A percentile compares a stretch with the other conserved stretches of the same genome.
phyloP scores from a whole-genome alignment of 2,329 filamentous ascomycete species.

The Lachnum nothofagi region DNA sequence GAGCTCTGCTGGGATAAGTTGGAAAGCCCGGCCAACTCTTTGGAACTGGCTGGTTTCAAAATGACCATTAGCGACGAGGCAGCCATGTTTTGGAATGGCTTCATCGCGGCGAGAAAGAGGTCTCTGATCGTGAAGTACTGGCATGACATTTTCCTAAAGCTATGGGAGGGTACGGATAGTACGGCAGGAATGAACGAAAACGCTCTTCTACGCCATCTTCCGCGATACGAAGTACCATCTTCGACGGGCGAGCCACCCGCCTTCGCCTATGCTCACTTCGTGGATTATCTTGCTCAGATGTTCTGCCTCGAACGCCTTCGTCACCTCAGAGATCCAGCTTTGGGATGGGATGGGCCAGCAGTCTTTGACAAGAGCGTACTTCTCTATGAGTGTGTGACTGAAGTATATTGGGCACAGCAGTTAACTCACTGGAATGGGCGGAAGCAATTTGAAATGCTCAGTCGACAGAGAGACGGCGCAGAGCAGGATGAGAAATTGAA shows the following conservation, averaged over 20 bases:
- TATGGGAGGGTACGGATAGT: slow-evolving; percentile 36
- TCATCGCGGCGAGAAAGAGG: slow-evolving; percentile 39
- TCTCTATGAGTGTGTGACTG: neutral
- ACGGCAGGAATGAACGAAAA: slow-evolving; percentile 32
- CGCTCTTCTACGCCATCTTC: slow-evolving; percentile 30
- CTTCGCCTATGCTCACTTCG: neutral
- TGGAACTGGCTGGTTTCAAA: slow-evolving; percentile 32
- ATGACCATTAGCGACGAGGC: slow-evolving; percentile 17
- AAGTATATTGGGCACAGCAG: neutral
- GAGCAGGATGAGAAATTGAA: neutral
- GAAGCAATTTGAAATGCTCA: neutral
- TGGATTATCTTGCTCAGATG: neutral
- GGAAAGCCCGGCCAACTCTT: slow-evolving; percentile 34
- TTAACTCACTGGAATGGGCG: neutral
- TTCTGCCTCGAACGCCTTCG: slow-evolving; percentile 9
- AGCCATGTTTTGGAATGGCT: slow-evolving; percentile 36
- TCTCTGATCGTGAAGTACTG: slow-evolving; percentile 42
- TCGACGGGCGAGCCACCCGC: neutral
- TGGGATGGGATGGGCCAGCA: slow-evolving; percentile 11
- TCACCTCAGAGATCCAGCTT: slow-evolving; percentile 15
- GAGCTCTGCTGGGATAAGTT: slow-evolving; percentile 41
- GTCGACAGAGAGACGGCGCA: neutral
- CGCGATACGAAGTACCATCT: slow-evolving; percentile 11
- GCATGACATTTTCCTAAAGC: slow-evolving; percentile 35
- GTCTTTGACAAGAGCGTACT: neutral